phyloP scores from a whole-genome alignment of 345 rosid species.

The Syzygium oleosum region DNA sequence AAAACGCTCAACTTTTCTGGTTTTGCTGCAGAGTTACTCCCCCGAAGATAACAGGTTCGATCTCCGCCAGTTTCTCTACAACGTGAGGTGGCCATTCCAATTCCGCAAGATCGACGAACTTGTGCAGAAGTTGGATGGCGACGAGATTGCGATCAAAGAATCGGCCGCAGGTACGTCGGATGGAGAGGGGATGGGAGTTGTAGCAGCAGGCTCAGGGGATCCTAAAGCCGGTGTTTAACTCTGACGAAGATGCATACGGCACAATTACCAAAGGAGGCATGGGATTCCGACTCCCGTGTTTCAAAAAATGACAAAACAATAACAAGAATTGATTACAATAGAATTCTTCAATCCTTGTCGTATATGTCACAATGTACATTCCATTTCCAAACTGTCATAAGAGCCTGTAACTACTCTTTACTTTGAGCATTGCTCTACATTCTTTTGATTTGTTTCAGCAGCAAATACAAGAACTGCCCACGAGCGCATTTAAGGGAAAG shows the following conservation, averaged over 20 bases:
- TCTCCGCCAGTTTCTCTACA: constrained; percentile 86
- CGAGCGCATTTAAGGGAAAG: neutral
- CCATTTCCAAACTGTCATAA: neutral
- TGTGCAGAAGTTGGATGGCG: constrained; percentile 51
- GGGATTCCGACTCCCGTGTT: neutral
- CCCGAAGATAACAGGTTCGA: constrained; percentile 94
- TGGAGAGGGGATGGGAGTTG: constrained; percentile 45
- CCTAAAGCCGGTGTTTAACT: constrained; percentile 48
- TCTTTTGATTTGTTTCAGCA: neutral
- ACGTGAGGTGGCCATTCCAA: constrained; percentile 78
- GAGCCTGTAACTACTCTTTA: neutral
- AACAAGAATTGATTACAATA: neutral
- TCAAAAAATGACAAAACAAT: neutral
- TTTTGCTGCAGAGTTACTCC: constrained; percentile 64
- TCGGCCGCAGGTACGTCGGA: neutral
- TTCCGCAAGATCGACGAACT: constrained; percentile 81
- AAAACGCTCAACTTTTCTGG: neutral
- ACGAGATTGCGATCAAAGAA: constrained; percentile 37
- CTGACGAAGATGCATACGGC: neutral
- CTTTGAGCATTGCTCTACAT: neutral
- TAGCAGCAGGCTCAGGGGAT: constrained; percentile 55
- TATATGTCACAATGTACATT: neutral
- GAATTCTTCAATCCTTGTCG: neutral
- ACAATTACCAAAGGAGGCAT: neutral
- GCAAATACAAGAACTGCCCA: neutral